Conservation (phyloP, 768 basidiomycete genomes). For the Kwoniella shandongensis region DNA sequence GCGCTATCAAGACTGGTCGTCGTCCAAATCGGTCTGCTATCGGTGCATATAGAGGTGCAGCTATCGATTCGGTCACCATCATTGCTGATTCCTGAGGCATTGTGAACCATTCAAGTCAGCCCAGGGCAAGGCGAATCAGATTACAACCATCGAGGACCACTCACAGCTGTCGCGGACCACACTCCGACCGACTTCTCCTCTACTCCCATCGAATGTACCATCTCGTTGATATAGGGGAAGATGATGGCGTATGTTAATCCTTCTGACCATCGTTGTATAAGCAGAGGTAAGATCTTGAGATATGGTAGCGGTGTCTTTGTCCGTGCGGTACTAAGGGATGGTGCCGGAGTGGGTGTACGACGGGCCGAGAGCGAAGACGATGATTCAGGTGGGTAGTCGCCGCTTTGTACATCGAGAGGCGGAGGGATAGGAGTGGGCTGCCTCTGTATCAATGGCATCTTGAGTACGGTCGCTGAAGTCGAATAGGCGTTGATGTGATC, state of each 20-base stretch:
- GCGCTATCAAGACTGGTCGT: slow-evolving; percentile 30
- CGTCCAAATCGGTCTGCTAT: slow-evolving; percentile 34
- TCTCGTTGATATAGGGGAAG: slow-evolving; percentile 45
- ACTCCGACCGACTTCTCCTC: slow-evolving; percentile 38
- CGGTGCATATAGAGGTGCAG: slow-evolving; percentile 35
- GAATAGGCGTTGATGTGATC: too few species aligned
- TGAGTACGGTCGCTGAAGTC: not conserved
- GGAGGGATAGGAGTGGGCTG: not conserved
- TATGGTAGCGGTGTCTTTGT: slow-evolving; percentile 28
- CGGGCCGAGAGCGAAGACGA: slow-evolving; percentile 2
- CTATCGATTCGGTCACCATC: slow-evolving; percentile 33
- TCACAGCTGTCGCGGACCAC: slow-evolving; percentile 37
- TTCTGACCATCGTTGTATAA: slow-evolving; percentile 29
- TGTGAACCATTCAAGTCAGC: not conserved
- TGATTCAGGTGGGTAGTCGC: not conserved
- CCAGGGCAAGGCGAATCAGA: not conserved
- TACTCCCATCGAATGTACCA: slow-evolving; percentile 38
- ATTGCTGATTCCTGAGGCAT: slow-evolving; percentile 33
- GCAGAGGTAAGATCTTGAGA: slow-evolving; percentile 30
- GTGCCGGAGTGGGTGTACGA: not conserved
- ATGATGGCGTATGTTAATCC: slow-evolving; percentile 39
- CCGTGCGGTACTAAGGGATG: not conserved
- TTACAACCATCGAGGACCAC: slow-evolving; percentile 6
- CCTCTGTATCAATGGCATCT: slow-evolving; percentile 2
- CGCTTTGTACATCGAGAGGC: not conserved